Conservation (phyloP, 1,284 basidiomycete species). For the Athelia sp. region DNA sequence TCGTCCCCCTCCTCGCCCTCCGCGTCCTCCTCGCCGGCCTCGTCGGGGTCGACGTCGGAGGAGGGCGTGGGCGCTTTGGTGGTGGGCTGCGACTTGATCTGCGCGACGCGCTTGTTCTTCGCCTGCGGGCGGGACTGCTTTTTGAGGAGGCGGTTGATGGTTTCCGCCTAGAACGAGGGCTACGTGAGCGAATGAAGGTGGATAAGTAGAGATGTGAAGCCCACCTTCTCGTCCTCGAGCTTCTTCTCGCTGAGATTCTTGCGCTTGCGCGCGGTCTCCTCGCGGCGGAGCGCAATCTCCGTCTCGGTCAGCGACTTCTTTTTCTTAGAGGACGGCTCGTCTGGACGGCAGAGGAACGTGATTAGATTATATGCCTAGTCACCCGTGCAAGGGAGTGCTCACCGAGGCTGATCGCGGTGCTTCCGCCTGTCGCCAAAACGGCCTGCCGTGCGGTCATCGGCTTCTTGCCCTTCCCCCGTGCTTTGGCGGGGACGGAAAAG, state of each 20-base stretch:
- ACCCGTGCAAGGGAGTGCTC: conserved; percentile 14
- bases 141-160: conserved; percentile 87
- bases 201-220: conserved; percentile 9
- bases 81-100: conserved; percentile 28
- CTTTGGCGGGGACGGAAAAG: conserved; percentile 22
- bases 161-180: conserved; percentile 57
- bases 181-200: neutral
- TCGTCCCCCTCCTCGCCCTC: conserved; percentile 21
- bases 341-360: neutral
- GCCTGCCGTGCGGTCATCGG: conserved; percentile 72
- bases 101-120: conserved; percentile 55
- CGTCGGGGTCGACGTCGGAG: conserved; percentile 22
- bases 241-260: conserved; percentile 87
- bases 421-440: conserved; percentile 60
- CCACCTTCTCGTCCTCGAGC: conserved; percentile 87
- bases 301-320: conserved; percentile 80
- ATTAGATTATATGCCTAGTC: conserved; percentile 36
- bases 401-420: conserved; percentile 62
- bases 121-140: conserved; percentile 68
- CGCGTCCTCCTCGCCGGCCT: conserved; percentile 24
- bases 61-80: conserved; percentile 26
- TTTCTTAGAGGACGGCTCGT: conserved; percentile 33
- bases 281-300: conserved; percentile 75
- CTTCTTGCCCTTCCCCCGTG: conserved; percentile 13
- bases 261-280: conserved; percentile 83